Conservation (phyloP, 495 filamentous ascomycete species). For the Chaetomium tenue region DNA sequence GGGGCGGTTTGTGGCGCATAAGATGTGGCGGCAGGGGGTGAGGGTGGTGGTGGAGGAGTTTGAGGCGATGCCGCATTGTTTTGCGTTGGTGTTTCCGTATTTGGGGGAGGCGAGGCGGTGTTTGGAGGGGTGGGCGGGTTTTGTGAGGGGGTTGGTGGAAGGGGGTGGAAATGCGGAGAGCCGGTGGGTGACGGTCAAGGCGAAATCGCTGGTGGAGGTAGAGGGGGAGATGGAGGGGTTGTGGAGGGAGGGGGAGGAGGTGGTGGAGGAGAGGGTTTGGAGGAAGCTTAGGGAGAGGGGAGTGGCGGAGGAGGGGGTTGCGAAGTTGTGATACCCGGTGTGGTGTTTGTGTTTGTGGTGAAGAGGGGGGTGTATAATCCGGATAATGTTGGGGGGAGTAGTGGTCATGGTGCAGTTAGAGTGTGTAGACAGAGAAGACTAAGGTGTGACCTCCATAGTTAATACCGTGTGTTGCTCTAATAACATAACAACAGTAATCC, state of each 20-base stretch:
- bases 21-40: slow-evolving; percentile 60
- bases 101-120: slow-evolving; percentile 50
- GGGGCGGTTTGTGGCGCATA: slow-evolving; percentile 58
- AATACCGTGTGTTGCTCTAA: neutral
- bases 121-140: slow-evolving; percentile 57
- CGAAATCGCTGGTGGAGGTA: slow-evolving; percentile 54
- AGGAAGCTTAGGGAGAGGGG: slow-evolving; percentile 47
- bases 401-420: neutral
- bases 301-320: slow-evolving; percentile 41
- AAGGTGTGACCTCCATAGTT: neutral
- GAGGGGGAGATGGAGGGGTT: slow-evolving; percentile 53
- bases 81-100: slow-evolving; percentile 62
- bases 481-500: neutral
- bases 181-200: slow-evolving; percentile 52
- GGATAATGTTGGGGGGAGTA: neutral
- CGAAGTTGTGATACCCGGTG: slow-evolving; percentile 47
- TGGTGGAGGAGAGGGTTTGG: slow-evolving; percentile 52
- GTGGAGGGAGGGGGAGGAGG: slow-evolving; percentile 51
- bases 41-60: slow-evolving; percentile 69
- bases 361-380: too few relatives aligned
- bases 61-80: slow-evolving; percentile 89
- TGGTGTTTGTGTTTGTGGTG: neutral
- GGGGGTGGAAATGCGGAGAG: slow-evolving; percentile 39
- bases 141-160: slow-evolving; percentile 51
- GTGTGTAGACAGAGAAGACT: neutral